Evolutionary conservation across 176 grass and related monocot species (phyloP), one percentile per base, ranked within the genome.

Genomic region (Elymus sibiricus): DNA sequence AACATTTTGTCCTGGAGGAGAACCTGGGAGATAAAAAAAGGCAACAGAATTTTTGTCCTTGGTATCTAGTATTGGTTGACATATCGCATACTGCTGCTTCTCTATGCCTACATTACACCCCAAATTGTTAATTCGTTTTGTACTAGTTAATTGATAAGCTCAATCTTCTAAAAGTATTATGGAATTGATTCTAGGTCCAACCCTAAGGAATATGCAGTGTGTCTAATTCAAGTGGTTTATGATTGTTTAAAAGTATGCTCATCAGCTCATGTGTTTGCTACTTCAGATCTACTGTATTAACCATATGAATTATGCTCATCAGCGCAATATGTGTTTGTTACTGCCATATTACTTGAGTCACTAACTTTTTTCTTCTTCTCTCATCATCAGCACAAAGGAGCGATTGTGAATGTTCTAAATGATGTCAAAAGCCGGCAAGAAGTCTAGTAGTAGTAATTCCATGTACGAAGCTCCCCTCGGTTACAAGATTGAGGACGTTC

Each of bases 401-500:
- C 29, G 53, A 19, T 70, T 79, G 85, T 92, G 88, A 83, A 98
- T 98, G 96, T 85, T 94, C 86, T 95, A 86, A 87, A 98, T 98
- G 96, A 94, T 95, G 82, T 92, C 96, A 11, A 98, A 95, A 87
- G 84, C 90, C 86, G 91, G 96, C 2, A 97, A 94, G 55, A 89
- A 94, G 84, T 90, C 88, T 83, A 95, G 87, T 91, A 92, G 76
- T 97, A 93, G 79, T 94, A 94, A 78, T 81, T 70, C 55, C 51
- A 87, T 84, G 83, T 94, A 95, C 90, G 96, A 98, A 98, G 90
- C 92, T 77, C 96, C 96, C 76, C 93, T 98, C 15, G 96, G 94
- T 9, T 95, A 95, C 88, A 89, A 89, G 88, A 95, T 95, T 80
- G 96, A 98, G 88, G 96, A 98, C 93, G 78, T 98, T 75, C 91